Base-by-base conservation (phyloP, 257 asterid species). In the Solanum etuberosum region DNA sequence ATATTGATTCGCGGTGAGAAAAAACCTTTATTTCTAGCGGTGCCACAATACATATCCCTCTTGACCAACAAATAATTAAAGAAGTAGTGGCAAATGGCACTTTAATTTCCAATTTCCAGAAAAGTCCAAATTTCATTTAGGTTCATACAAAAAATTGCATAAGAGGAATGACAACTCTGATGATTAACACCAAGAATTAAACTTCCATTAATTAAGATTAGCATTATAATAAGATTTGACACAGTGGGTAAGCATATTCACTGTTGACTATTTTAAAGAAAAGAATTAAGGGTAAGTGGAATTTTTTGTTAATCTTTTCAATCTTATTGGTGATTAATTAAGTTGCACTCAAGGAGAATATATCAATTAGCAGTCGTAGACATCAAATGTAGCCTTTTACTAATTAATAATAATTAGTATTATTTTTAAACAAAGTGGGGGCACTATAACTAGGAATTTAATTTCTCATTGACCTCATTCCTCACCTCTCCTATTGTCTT, bases 381-480 rank as follows among this genome's bases (percentile, higher is more conserved):
- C 42, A 57, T 76, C 21, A 86, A 85, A 61, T 78, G 70, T 42
- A 80, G 82, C 65, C 87, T 78, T 90, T 86, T 74, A 27, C 20
- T 83, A 31, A 70, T 37, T 83, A 61, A 61, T 87, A 61, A 61
- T 43, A n/a, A n/a, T n/a, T n/a, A n/a, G n/a, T 51, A 88, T 35
- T 86, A 13, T 10, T 51, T 27, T 27, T 1, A 15, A 16, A 31
- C 23, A 73, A 20, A 87, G 82, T 74, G 65, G 84, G 84, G 59
- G 31, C 80, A 31, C 48, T 31, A 65, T 23, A 51, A 16, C 20
- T 38, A 74, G 83, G 83, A 76, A 38, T 76, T 38, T 68, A 84
- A n/a, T 87, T 82, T 87, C 43, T 59, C 84, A 86, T 90, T 88
- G 90, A 74, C 87, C 88, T 74, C 74, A 90, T 83, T 83, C 86